Base-by-base conservation (phyloP, 768 basidiomycete genomes). In the Tricholoma furcatifolium region DNA sequence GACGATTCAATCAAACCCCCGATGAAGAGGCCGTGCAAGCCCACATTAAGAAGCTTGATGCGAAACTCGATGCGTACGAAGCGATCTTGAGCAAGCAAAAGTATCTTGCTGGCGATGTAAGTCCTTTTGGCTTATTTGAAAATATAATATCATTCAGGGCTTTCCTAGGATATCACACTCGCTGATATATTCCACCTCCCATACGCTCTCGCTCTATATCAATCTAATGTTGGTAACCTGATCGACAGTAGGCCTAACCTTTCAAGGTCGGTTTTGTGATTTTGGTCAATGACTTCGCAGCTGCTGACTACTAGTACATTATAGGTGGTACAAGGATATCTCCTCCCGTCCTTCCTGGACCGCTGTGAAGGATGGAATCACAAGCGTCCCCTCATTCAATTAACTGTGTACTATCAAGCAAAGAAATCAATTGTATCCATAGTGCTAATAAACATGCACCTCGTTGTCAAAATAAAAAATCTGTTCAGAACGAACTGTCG, bases 51-150 rank as follows among this genome's bases (percentile, higher is more conserved):
- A 60, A 58, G 5, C 66, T 82, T 14, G 66, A 72, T 32, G 66
- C 56, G 0, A 78, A 72, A 54, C 70, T 85, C 11, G 73, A 77
- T 32, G 81, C 65, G 1, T 86, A 85, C 62, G 83, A 87, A 32
- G 51, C 55, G 12, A 80, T 86, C 53, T 70, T 87, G 20, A 62
- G 72, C 24, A 83, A 80, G 64, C 75, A 79, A 52, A 75, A 73
- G 57, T 85, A 81, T 64, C 63, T 85, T 32, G 79, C 75, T n/a
- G 82, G 83, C 1, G 70, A 84, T 58, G 80, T 73, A 38, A 55
- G 70, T 61, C 35, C 2, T 12, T 35, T n/a, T 5, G 11, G 2
- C 10, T 21, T 36, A 21, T 20, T 47, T 10, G 12, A 24, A 6
- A 21, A 9, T 48, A 8, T 3, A 2, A 27, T 20, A 12, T 14